Percentiles rank a stretch among this genome's conserved stretches.
phyloP scores from a whole-genome alignment of 805 yeast species.

The Zygosaccharomyces rouxii region DNA sequence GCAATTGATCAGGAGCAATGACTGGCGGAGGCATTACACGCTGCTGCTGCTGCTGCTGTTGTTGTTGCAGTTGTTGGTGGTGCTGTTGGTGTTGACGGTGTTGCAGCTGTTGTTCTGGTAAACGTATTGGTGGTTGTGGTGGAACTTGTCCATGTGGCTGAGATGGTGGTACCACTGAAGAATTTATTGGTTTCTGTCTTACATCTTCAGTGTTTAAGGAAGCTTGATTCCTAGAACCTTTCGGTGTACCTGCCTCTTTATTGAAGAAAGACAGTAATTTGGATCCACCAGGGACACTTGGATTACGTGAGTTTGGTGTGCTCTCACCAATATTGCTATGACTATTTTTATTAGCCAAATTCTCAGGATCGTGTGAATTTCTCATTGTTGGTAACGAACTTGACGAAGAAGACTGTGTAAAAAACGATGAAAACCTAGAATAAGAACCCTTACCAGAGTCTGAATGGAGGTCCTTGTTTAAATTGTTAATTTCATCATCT shows the following conservation, averaged over 20 bases:
- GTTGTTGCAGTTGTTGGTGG: slow-evolving; percentile 1
- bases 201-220: background rate
- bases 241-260: slow-evolving; percentile 11
- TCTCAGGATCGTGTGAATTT: background rate
- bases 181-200: background rate
- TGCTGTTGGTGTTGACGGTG: slow-evolving; percentile 1
- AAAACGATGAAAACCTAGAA: slow-evolving; percentile 38
- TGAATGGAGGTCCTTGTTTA: slow-evolving; percentile 6
- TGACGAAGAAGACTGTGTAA: slow-evolving; percentile 21
- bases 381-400: slow-evolving; percentile 8
- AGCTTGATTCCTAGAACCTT: background rate
- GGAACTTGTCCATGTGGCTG: background rate
- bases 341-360: background rate
- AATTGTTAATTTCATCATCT: slow-evolving; percentile 11
- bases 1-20: slow-evolving; percentile 11
- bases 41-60: background rate
- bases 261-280: slow-evolving; percentile 33
- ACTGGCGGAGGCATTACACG: slow-evolving; percentile 13
- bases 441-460: slow-evolving; percentile 13
- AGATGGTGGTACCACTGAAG: background rate
- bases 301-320: background rate
- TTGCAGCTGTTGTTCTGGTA: slow-evolving; percentile 6
- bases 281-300: slow-evolving; percentile 24
- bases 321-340: background rate
- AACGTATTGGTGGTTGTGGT: background rate